Evolutionary conservation across 805 yeast genomes (phyloP).

Genomic region (Starmerella potacharoeniae): DNA sequence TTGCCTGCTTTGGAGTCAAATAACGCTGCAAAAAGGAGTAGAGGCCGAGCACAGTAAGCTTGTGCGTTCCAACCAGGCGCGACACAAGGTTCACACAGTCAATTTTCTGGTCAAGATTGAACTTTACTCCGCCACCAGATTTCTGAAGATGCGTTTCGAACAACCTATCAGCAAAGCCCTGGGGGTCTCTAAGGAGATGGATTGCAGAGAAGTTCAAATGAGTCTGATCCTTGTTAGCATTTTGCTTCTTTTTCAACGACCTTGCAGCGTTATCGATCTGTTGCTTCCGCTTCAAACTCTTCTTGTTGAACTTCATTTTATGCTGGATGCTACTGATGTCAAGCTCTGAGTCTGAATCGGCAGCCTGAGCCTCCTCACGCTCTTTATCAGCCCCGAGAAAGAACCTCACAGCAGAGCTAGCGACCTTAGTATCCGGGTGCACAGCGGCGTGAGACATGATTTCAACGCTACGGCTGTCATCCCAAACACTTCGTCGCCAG

Average conservation of each 20-base stretch:
- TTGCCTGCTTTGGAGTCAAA: slow-evolving; percentile 84
- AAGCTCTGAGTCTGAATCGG: slow-evolving; percentile 50
- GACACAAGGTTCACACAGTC: slow-evolving; percentile 78
- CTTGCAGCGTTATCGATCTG: slow-evolving; percentile 68
- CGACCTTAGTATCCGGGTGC: slow-evolving; percentile 77
- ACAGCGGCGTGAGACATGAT: slow-evolving; percentile 92
- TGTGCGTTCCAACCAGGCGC: slow-evolving; percentile 87
- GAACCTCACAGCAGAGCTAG: slow-evolving; percentile 79
- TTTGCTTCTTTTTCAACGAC: slow-evolving; percentile 42
- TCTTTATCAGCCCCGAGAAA: slow-evolving; percentile 93
- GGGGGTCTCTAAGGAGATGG: slow-evolving; percentile 91
- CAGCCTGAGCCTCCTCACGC: slow-evolving; percentile 73
- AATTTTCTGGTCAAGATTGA: slow-evolving; percentile 79
- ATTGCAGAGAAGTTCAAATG: slow-evolving; percentile 89
- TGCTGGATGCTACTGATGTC: slow-evolving; percentile 69
- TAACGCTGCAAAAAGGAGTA: slow-evolving; percentile 83
- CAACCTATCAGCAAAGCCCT: slow-evolving; percentile 85
- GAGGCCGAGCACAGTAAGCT: slow-evolving; percentile 76
- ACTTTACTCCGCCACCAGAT: slow-evolving; percentile 39
- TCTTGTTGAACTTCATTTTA: slow-evolving; percentile 72
- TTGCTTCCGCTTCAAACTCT: slow-evolving; percentile 65
- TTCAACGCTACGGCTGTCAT: slow-evolving; percentile 92
- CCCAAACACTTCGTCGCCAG: slow-evolving; percentile 98
- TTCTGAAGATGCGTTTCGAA: slow-evolving; percentile 50
- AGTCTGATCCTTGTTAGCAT: slow-evolving; percentile 44